phyloP scores from a whole-genome alignment of 805 yeast genomes.

The Lipomyces sp. region DNA sequence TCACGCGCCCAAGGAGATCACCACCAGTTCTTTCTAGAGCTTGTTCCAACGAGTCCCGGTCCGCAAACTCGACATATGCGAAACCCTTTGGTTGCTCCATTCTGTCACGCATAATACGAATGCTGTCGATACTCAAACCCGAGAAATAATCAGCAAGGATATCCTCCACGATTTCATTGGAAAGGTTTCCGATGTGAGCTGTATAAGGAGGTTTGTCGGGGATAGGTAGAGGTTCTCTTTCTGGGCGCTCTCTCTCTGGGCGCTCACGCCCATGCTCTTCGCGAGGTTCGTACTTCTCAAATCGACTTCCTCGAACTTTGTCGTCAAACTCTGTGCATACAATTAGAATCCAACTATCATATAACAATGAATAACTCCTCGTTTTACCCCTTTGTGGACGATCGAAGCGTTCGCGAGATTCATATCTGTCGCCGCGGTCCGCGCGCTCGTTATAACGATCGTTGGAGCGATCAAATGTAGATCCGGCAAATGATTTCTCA shows the following conservation, averaged over 20 bases:
- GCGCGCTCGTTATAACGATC: conserved; percentile 11
- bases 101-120: conserved; percentile 75
- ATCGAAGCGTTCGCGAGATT: conserved; percentile 22
- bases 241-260: conserved; percentile 24
- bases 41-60: conserved; percentile 74
- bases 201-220: conserved; percentile 92
- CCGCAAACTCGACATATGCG: conserved; percentile 86
- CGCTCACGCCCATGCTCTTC: conserved; percentile 14
- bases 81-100: conserved; percentile 76
- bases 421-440: conserved; percentile 22
- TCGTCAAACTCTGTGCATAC: conserved; percentile 25
- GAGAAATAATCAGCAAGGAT: conserved; percentile 47
- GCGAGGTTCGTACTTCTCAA: conserved; percentile 19
- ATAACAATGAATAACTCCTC: neutral
- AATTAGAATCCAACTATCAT: neutral
- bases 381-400: conserved; percentile 17
- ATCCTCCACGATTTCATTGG: conserved; percentile 77
- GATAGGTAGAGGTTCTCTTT: conserved; percentile 67
- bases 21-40: conserved; percentile 78
- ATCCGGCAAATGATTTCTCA: neutral
- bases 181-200: conserved; percentile 85
- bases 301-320: conserved; percentile 31
- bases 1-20: conserved; percentile 69
- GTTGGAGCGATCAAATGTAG: conserved; percentile 4
- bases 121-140: conserved; percentile 57